These are phyloP conservation scores for Cytospora piceae DNA, from an alignment of 2,329 filamentous ascomycete genomes.

Conservation along the genomic window DNA sequence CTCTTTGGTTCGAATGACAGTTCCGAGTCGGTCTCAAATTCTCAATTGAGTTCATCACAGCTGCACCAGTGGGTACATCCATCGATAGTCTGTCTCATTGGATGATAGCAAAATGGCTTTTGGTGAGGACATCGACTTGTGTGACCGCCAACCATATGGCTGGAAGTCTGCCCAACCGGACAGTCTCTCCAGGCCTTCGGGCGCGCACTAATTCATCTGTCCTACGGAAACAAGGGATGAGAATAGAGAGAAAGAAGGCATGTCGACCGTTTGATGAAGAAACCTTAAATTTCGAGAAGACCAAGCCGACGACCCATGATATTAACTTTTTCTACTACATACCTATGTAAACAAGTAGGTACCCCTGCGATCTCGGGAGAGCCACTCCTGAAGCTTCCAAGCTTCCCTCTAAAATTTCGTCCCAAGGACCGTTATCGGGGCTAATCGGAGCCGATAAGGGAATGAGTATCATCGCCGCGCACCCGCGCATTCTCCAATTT, in stretches of 20 bases:
- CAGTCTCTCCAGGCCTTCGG: too few relatives aligned
- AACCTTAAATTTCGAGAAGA: neutral
- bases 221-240: neutral
- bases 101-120: too few relatives aligned
- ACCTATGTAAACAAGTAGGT: too few relatives aligned
- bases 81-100: too few relatives aligned
- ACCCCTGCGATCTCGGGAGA: neutral
- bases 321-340: too few relatives aligned
- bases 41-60: neutral
- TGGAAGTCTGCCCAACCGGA: too few relatives aligned
- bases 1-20: neutral
- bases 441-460: neutral
- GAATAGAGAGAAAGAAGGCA: neutral
- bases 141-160: too few relatives aligned
- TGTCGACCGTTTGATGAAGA: too few relatives aligned
- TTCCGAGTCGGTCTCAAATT: neutral
- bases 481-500: neutral
- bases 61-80: neutral
- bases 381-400: too few relatives aligned
- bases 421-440: constrained; percentile 23
- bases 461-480: neutral
- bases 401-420: constrained; percentile 18
- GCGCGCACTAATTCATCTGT: neutral
- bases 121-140: too few relatives aligned
- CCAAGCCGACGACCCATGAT: neutral